Conservation (phyloP, 2,329 filamentous ascomycete species). For the Arthroderma uncinatum region DNA sequence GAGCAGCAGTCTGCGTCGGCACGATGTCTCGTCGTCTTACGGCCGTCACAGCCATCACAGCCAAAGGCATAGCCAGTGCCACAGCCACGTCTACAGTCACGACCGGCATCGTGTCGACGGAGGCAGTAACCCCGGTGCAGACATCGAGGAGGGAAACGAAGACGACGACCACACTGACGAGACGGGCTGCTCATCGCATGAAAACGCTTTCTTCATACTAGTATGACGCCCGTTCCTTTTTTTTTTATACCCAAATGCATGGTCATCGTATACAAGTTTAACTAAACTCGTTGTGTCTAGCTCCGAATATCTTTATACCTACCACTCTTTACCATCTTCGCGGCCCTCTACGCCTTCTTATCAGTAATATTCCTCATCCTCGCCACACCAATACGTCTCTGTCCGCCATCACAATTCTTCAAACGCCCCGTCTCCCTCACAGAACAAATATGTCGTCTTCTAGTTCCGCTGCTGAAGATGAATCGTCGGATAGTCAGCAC, state of each 20-base stretch:
- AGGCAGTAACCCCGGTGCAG: no score
- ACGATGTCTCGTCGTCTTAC: neutral
- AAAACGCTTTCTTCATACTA: slow-evolving; percentile 38
- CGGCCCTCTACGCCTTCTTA: slow-evolving; percentile 45
- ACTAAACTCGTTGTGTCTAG: slow-evolving; percentile 11
- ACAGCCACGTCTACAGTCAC: neutral
- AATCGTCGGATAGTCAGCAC: slow-evolving; percentile 27
- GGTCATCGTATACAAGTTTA: neutral
- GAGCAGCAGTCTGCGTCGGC: neutral
- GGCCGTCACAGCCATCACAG: neutral
- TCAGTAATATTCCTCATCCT: slow-evolving; percentile 42
- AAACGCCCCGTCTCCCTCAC: slow-evolving; percentile 37
- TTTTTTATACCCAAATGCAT: neutral
- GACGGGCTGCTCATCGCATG: slow-evolving; percentile 16
- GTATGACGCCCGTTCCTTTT: slow-evolving; percentile 19
- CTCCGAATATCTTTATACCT: slow-evolving; percentile 31
- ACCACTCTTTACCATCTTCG: slow-evolving; percentile 43
- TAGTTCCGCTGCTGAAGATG: slow-evolving; percentile 44
- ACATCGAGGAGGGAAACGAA: slow-evolving; percentile 13
- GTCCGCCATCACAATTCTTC: slow-evolving; percentile 32
- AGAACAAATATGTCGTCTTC: slow-evolving; percentile 41
- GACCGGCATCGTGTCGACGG: neutral
- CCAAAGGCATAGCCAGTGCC: neutral
- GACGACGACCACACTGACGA: slow-evolving; percentile 22
- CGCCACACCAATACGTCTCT: slow-evolving; percentile 45